Percentiles rank a stretch among this genome's conserved stretches.
Conservation (phyloP, 305 asterid genomes). For the Nicotiana rustica region DNA sequence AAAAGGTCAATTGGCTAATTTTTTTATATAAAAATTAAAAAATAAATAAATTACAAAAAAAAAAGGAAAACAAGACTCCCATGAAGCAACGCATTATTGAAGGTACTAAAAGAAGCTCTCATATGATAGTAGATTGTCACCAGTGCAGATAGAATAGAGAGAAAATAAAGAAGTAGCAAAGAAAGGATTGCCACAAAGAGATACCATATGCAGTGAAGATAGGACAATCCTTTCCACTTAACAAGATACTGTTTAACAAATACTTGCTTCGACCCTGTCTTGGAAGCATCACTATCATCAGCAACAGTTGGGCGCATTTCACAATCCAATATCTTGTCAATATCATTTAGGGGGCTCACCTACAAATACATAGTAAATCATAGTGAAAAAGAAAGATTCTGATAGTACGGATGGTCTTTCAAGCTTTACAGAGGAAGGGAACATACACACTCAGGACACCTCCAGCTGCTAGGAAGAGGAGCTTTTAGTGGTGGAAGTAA, state of each 20-base stretch:
- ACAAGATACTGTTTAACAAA: slow-evolving; percentile 89
- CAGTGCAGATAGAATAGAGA: neutral
- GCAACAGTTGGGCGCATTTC: slow-evolving; percentile 89
- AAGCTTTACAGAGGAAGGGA: slow-evolving; percentile 27
- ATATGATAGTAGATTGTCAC: slow-evolving; percentile 5
- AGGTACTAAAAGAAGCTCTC: slow-evolving; percentile 17
- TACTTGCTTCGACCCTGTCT: slow-evolving; percentile 79
- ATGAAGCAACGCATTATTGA: neutral
- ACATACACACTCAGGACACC: slow-evolving; percentile 98
- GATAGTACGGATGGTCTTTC: neutral
- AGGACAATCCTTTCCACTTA: slow-evolving; percentile 95
- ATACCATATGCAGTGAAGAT: slow-evolving; percentile 95
- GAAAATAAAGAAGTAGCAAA: slow-evolving; percentile 20
- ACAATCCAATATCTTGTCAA: slow-evolving; percentile 89
- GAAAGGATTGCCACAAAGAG: slow-evolving; percentile 12
- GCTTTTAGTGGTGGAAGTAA: slow-evolving; percentile 70
- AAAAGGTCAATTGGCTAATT: slow-evolving; percentile 1
- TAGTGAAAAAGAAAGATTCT: slow-evolving; percentile 10
- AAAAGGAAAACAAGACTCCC: neutral
- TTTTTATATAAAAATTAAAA: neutral
- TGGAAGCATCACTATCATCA: slow-evolving; percentile 70
- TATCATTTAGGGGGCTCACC: slow-evolving; percentile 88
- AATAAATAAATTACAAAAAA: neutral
- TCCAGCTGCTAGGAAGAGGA: slow-evolving; percentile 83
- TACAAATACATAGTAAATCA: slow-evolving; percentile 41